These are phyloP conservation scores for Suhomyces guaymorum DNA, from an alignment of 1,139 yeast species.

Conservation along the genomic window DNA sequence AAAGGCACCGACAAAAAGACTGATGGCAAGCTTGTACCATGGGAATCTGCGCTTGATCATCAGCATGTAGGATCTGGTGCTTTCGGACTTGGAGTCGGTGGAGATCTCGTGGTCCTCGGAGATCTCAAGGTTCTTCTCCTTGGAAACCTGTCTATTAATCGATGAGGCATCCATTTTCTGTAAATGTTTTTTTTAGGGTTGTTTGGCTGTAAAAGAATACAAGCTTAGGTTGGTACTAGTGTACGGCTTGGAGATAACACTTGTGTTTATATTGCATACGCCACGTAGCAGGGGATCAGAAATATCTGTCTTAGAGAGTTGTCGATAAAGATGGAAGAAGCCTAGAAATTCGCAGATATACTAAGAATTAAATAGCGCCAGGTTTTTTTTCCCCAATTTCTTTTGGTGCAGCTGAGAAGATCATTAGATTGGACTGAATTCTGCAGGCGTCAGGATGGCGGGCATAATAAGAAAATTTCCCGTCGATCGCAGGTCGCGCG, in stretches of 20 bases:
- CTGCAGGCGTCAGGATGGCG: too few species aligned
- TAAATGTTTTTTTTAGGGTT: too few species aligned
- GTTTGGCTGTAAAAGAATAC: background rate
- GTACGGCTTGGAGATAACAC: constrained; percentile 17
- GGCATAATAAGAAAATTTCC: too few species aligned
- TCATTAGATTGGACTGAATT: too few species aligned
- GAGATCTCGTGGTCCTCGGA: constrained; percentile 4
- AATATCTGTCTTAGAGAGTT: too few species aligned
- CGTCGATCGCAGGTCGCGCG: too few species aligned
- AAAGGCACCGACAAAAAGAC: constrained; percentile 42
- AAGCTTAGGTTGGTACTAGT: constrained; percentile 11
- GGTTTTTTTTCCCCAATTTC: too few species aligned
- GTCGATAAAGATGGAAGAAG: too few species aligned
- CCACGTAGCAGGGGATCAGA: too few species aligned
- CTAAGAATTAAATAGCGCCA: too few species aligned
- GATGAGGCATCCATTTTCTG: constrained; percentile 1
- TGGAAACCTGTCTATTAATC: constrained; percentile 1
- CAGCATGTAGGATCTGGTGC: constrained; percentile 6
- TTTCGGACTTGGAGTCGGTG: constrained; percentile 4
- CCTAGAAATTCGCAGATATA: too few species aligned
- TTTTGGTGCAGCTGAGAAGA: too few species aligned
- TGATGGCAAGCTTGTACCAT: constrained; percentile 24
- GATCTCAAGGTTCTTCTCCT: constrained; percentile 3
- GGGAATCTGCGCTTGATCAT: constrained; percentile 14
- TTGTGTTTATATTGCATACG: constrained; percentile 11